Evolutionary conservation across 371 early-diverging fungal genomes (phyloP).

Genomic region (Nematocida homosporus): DNA sequence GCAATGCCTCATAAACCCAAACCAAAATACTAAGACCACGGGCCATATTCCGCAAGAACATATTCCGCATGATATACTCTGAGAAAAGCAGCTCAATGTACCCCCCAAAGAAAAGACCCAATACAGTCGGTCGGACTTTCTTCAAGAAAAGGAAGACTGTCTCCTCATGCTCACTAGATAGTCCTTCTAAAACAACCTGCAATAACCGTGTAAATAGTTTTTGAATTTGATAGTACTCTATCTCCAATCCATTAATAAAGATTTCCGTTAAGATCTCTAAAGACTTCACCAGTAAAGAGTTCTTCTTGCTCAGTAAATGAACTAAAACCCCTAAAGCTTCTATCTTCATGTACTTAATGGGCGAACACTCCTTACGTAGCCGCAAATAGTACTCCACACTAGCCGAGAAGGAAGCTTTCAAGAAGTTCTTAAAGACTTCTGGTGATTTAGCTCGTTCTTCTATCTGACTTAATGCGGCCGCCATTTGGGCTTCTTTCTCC

Average conservation of each 20-base stretch:
- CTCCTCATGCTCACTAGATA: conserved; percentile 22
- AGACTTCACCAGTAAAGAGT: not conserved
- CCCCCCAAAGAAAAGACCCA: conserved; percentile 35
- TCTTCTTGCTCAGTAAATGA: not conserved
- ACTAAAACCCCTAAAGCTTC: conserved; percentile 39
- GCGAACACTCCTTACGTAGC: conserved; percentile 44
- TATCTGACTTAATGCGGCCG: not conserved
- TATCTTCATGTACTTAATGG: conserved; percentile 48
- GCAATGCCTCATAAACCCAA: conserved; percentile 39
- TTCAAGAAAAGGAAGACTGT: conserved; percentile 27
- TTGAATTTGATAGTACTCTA: conserved; percentile 50
- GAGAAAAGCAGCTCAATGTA: conserved; percentile 52
- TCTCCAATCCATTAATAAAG: conserved; percentile 40
- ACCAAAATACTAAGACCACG: conserved; percentile 23
- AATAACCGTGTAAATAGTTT: conserved; percentile 17
- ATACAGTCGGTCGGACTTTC: conserved; percentile 9
- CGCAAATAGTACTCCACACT: conserved; percentile 22
- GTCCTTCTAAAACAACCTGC: conserved; percentile 37
- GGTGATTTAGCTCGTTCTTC: conserved; percentile 10
- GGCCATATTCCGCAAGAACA: conserved; percentile 39
- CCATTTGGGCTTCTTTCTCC: not conserved
- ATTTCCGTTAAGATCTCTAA: conserved; percentile 24
- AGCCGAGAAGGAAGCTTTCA: conserved; percentile 22
- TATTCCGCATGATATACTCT: conserved; percentile 42
- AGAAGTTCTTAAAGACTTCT: conserved; percentile 3